Evolutionary conservation across 768 basidiomycete genomes (phyloP).

Genomic region (Chalciporus piperatus): DNA sequence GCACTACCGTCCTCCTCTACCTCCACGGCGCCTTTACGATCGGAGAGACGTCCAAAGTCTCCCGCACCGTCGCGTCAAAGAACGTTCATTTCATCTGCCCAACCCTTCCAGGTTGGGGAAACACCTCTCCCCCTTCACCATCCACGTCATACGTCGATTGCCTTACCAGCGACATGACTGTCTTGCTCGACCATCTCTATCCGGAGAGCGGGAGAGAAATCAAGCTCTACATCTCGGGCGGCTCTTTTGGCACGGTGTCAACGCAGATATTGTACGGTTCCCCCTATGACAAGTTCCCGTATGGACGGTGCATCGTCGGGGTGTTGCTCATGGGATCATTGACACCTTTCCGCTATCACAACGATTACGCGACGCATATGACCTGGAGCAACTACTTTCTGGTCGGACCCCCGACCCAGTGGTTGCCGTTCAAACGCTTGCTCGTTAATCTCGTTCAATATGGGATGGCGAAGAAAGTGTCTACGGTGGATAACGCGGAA

Average conservation of each 20-base stretch:
- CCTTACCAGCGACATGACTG: constrained; percentile 43
- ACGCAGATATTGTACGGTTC: constrained; percentile 58
- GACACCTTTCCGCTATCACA: constrained; percentile 47
- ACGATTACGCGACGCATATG: constrained; percentile 44
- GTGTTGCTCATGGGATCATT: constrained; percentile 47
- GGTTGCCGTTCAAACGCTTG: constrained; percentile 39
- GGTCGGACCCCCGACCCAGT: constrained; percentile 42
- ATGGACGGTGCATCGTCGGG: constrained; percentile 43
- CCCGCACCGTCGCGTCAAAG: constrained; percentile 37
- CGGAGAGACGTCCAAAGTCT: constrained; percentile 39
- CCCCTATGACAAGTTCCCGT: constrained; percentile 48
- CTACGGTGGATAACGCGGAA: constrained; percentile 40
- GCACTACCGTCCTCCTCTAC: constrained; percentile 47
- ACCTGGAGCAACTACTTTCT: constrained; percentile 46
- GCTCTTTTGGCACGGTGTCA: constrained; percentile 51
- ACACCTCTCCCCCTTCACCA: constrained; percentile 41
- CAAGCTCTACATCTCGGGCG: constrained; percentile 49
- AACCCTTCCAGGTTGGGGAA: constrained; percentile 59
- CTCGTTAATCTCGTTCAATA: constrained; percentile 32
- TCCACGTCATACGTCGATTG: constrained; percentile 38
- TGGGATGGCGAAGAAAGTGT: constrained; percentile 35
- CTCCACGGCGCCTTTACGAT: constrained; percentile 55
- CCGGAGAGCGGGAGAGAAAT: constrained; percentile 36
- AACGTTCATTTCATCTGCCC: constrained; percentile 47
- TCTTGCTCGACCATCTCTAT: constrained; percentile 50